A percentile compares a stretch with the other conserved stretches of the same genome.
phyloP scores from a whole-genome alignment of 345 rosid species.

The Triadica sebifera region DNA sequence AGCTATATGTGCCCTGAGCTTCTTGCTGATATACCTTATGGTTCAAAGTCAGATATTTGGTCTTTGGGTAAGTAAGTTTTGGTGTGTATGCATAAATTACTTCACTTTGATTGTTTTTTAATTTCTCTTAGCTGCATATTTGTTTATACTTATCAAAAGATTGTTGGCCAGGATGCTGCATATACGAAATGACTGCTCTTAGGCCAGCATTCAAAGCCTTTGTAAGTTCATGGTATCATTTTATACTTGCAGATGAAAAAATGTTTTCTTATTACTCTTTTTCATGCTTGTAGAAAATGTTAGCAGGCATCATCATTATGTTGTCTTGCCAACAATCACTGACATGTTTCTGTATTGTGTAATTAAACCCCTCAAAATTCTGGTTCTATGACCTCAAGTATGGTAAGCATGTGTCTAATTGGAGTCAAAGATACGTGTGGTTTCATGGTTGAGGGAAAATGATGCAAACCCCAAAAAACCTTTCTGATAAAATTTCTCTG shows the following conservation, averaged over 20 bases:
- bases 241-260: constrained; percentile 7
- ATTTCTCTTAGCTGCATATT: constrained; percentile 9
- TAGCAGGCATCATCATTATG: background rate
- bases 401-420: background rate
- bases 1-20: constrained; percentile 99
- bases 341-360: background rate
- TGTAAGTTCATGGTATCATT: constrained; percentile 48
- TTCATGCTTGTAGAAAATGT: background rate
- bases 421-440: too few species aligned
- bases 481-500: background rate
- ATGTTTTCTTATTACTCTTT: background rate
- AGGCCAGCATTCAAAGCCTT: constrained; percentile 99
- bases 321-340: background rate
- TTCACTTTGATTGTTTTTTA: background rate
- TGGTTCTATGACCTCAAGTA: background rate
- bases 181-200: constrained; percentile 92
- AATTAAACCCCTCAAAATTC: background rate
- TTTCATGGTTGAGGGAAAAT: background rate
- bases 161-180: constrained; percentile 83
- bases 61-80: constrained; percentile 80
- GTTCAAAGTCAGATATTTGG: constrained; percentile 98
- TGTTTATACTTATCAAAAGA: constrained; percentile 27
- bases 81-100: background rate
- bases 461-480: background rate
- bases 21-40: constrained; percentile 98